Evolutionary conservation across 371 early-diverging fungal species (phyloP).

Genomic region (Synchytrium microbalum): DNA sequence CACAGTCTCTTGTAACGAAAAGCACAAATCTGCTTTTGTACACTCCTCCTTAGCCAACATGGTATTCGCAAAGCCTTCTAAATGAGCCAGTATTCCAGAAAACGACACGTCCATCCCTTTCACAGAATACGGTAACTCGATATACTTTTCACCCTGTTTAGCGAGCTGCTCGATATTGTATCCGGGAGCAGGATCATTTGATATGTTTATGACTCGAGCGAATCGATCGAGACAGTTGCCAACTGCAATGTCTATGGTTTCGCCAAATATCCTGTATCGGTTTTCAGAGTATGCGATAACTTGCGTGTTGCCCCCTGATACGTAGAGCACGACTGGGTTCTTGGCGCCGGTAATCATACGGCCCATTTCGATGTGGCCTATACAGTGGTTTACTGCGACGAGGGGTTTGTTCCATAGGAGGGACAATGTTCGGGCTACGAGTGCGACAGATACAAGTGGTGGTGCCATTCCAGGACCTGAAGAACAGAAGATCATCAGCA

Average conservation of each 20-base stretch:
- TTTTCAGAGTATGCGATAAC: slow-evolving; percentile 96
- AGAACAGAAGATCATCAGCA: not conserved
- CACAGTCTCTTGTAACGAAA: slow-evolving; percentile 95
- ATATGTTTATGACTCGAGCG: slow-evolving; percentile 85
- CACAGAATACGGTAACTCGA: slow-evolving; percentile 94
- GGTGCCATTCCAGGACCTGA: slow-evolving; percentile 98
- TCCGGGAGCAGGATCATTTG: slow-evolving; percentile 98
- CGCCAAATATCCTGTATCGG: slow-evolving; percentile 97
- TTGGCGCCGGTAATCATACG: slow-evolving; percentile 92
- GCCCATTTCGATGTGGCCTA: slow-evolving; percentile 99
- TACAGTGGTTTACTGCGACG: slow-evolving; percentile 98
- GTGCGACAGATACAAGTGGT: slow-evolving; percentile 87
- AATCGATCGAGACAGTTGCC: slow-evolving; percentile 99
- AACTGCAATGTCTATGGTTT: slow-evolving; percentile 98
- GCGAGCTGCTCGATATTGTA: slow-evolving; percentile 98
- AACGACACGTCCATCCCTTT: slow-evolving; percentile 99
- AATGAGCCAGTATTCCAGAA: slow-evolving; percentile 87
- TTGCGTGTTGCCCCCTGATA: slow-evolving; percentile 99
- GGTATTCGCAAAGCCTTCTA: slow-evolving; percentile 69
- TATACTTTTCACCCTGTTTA: slow-evolving; percentile 77
- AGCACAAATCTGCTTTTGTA: slow-evolving; percentile 86
- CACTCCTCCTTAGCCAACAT: slow-evolving; percentile 31
- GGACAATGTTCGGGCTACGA: slow-evolving; percentile 92
- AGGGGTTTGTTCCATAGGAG: slow-evolving; percentile 90
- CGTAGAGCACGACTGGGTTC: slow-evolving; percentile 98